phyloP scores from a whole-genome alignment of 2,329 filamentous ascomycete genomes.

The Sarocladiaceae sp. region DNA sequence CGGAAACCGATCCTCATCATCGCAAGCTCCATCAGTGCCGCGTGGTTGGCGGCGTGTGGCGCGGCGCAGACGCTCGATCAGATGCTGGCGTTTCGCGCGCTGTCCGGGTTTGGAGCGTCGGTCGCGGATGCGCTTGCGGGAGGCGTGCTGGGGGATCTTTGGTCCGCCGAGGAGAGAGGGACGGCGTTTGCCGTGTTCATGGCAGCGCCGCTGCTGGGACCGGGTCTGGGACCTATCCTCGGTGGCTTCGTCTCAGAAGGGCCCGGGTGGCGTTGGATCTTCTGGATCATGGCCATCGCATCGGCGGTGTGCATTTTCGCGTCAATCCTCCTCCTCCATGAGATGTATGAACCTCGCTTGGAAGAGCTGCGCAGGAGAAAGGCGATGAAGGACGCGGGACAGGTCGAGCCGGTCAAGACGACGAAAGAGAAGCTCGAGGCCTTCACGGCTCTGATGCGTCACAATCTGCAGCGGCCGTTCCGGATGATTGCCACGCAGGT shows the following conservation, averaged over 20 bases:
- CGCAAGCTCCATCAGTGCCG: not conserved
- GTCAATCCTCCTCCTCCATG: constrained; percentile 22
- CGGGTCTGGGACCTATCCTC: constrained; percentile 36
- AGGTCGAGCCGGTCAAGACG: constrained; percentile 14
- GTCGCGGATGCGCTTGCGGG: not conserved
- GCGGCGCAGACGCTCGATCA: not conserved
- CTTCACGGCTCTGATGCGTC: not conserved
- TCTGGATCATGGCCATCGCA: constrained; percentile 26
- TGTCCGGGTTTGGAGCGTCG: constrained; percentile 1
- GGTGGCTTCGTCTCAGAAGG: constrained; percentile 26
- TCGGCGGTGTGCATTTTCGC: constrained; percentile 15
- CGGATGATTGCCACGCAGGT: constrained; percentile 40
- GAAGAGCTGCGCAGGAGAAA: not conserved
- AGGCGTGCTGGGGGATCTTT: constrained; percentile 45
- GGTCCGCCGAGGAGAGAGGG: constrained; percentile 49
- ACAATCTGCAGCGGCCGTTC: constrained; percentile 32
- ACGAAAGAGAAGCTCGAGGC: not conserved
- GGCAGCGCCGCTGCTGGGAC: constrained; percentile 51
- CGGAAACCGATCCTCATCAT: constrained; percentile 3
- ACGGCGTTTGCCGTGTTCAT: constrained; percentile 58
- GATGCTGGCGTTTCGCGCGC: not conserved
- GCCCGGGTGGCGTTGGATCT: constrained; percentile 30
- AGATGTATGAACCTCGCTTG: constrained; percentile 22
- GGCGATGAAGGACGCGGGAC: not conserved
- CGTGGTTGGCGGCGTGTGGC: constrained; percentile 1